Conservation (phyloP, 1,284 basidiomycete species). For the Thecaphora thlaspeos region DNA sequence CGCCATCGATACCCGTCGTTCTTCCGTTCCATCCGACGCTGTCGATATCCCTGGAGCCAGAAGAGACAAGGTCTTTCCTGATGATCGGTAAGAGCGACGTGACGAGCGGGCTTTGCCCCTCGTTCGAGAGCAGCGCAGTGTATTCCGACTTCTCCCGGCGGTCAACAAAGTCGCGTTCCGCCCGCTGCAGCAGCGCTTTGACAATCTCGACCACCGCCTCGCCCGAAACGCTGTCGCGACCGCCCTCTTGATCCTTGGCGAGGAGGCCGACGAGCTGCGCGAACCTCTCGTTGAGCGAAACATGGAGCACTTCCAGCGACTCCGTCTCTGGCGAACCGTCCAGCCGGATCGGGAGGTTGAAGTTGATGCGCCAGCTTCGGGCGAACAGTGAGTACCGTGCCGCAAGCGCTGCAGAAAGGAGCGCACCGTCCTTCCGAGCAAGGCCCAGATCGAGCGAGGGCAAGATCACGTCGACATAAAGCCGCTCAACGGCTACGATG, state of each 20-base stretch:
- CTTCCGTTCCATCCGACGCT: slow-evolving; percentile 15
- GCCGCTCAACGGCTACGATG: slow-evolving; percentile 18
- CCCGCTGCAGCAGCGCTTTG: slow-evolving; percentile 23
- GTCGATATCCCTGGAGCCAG: neutral
- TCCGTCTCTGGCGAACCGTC: slow-evolving; percentile 25
- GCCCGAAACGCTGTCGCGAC: slow-evolving; percentile 6
- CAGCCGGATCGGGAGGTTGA: slow-evolving; percentile 26
- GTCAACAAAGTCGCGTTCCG: slow-evolving; percentile 21
- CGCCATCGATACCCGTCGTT: slow-evolving; percentile 1
- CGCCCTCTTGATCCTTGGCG: neutral
- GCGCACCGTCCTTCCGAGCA: neutral
- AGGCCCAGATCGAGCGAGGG: slow-evolving; percentile 21
- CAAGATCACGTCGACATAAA: slow-evolving; percentile 19
- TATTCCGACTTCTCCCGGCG: slow-evolving; percentile 9
- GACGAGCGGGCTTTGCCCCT: neutral
- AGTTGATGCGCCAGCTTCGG: slow-evolving; percentile 30
- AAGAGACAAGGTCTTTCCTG: slow-evolving; percentile 1
- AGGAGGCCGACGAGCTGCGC: slow-evolving; percentile 19
- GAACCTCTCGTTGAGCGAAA: slow-evolving; percentile 18
- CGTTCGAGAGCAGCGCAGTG: slow-evolving; percentile 8
- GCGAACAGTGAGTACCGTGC: slow-evolving; percentile 18
- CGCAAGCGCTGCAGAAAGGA: slow-evolving; percentile 17
- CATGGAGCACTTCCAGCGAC: slow-evolving; percentile 15
- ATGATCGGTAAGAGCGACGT: neutral
- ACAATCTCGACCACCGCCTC: slow-evolving; percentile 15